Evolutionary conservation across 192 early-diverging fungal genomes (phyloP).

Genomic region (Umbelopsis vinacea): DNA sequence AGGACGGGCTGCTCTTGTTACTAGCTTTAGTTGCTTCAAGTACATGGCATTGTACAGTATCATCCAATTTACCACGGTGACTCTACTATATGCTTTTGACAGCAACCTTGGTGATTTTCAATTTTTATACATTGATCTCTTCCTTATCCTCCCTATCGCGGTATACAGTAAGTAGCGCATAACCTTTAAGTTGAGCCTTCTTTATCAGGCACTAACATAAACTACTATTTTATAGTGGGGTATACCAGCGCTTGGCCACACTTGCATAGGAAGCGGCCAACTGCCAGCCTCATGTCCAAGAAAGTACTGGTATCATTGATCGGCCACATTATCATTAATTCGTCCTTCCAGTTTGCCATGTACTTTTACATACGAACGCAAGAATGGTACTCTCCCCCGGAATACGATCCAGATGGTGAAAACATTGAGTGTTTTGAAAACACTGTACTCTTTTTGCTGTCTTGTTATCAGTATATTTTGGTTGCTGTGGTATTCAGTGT

Average conservation of each 20-base stretch:
- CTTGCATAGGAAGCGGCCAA: conserved; percentile 82
- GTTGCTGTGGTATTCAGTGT: conserved; percentile 92
- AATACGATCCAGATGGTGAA: conserved; percentile 66
- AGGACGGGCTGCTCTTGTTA: conserved; percentile 94
- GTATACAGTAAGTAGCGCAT: conserved; percentile 60
- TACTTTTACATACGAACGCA: conserved; percentile 76
- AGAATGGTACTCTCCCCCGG: conserved; percentile 64
- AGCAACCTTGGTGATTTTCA: conserved; percentile 93
- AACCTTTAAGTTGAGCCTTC: background rate
- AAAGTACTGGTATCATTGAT: conserved; percentile 90
- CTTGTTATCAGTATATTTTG: conserved; percentile 92
- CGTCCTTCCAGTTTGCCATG: conserved; percentile 74
- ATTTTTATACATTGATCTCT: conserved; percentile 95
- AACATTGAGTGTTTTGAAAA: conserved; percentile 87
- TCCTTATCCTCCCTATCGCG: conserved; percentile 87
- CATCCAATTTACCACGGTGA: conserved; percentile 96
- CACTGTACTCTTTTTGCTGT: conserved; percentile 87
- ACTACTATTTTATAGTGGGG: conserved; percentile 68
- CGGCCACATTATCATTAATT: conserved; percentile 86
- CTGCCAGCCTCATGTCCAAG: conserved; percentile 87
- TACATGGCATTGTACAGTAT: conserved; percentile 98
- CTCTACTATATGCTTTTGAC: conserved; percentile 86
- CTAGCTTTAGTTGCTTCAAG: conserved; percentile 98
- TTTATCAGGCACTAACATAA: background rate
- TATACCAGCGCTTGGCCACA: conserved; percentile 76